Percentiles rank a stretch among this genome's conserved stretches.
Conservation (phyloP, 2,329 filamentous ascomycete genomes). For the Ophiognomonia clavigignenti-juglandacearum region DNA sequence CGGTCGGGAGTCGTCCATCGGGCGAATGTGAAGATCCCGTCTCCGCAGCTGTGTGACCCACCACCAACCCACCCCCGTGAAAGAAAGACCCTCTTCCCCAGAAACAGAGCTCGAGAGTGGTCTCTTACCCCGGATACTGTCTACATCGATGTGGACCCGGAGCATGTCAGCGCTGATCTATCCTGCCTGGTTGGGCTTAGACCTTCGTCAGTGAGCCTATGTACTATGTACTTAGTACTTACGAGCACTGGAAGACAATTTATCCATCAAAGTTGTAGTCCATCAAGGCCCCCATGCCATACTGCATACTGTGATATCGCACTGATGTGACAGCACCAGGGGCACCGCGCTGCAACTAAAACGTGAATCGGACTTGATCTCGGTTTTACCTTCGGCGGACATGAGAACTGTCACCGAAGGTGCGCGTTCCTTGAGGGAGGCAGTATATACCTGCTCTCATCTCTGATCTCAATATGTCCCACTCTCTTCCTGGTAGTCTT, state of each 20-base stretch:
- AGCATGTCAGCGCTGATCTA: background rate
- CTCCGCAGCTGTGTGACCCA: background rate
- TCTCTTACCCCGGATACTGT: background rate
- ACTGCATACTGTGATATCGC: too few species aligned
- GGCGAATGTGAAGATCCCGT: background rate
- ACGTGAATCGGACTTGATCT: too few species aligned
- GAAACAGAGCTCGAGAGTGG: conserved; percentile 2
- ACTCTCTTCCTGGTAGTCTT: background rate
- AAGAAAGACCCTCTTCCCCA: background rate
- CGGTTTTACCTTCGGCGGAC: too few species aligned
- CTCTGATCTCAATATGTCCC: background rate
- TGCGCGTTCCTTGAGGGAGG: background rate
- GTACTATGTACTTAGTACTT: too few species aligned
- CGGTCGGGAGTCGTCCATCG: background rate
- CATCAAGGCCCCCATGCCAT: too few species aligned
- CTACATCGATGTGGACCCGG: background rate
- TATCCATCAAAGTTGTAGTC: too few species aligned
- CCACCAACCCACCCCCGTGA: background rate
- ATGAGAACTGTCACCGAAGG: conserved; percentile 3
- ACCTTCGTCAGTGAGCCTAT: too few species aligned
- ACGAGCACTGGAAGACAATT: too few species aligned
- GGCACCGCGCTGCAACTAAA: too few species aligned
- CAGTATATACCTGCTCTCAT: background rate
- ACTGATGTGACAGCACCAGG: too few species aligned
- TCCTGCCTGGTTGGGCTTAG: background rate